Base-by-base conservation (phyloP, 768 basidiomycete species). In the Termitomyces sp. region DNA sequence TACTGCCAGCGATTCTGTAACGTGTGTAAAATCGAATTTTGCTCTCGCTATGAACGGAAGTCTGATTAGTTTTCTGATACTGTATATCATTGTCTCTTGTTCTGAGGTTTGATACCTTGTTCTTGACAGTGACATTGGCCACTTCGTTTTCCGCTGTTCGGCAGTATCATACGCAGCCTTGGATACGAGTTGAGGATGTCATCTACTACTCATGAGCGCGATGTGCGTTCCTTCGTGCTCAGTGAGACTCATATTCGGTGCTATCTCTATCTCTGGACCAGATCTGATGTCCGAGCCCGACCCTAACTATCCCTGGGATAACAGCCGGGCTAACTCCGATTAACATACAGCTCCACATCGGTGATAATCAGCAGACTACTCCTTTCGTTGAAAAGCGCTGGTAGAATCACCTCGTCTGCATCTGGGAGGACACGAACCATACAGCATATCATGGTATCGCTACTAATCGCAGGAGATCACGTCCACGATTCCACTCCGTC, bases 361-460 rank as follows among this genome's bases (percentile, higher is more conserved):
- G 57, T 67, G 17, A 65, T 69, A 64, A 59, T 67, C 61, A 69
- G 64, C 38, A 50, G 66, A 15, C 47, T 67, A 45, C 66, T 67
- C 48, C 61, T 67, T 4, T 67, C 66, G 12, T 32, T 69, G 48
- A 67, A 68, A 56, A 34, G 63, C 36, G 63, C 62, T 12, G 68
- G 66, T 20, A 43, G 50, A 60, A 0, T 17, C 48, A 5, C 11
- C 15, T 38, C 29, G 25, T 5, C 14, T 55, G 38, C 25, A 51
- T 51, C 32, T 52, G 29, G 54, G 58, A 12, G 25, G 25, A 25
- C 25, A 25, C 25, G 25, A 25, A 25, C 25, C 25, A 25, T 25
- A 25, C 25, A 25, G 25, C 25, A 1, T 25, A 25, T 25, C 25
- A 25, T 25, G 25, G 25, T 25, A 25, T 25, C 25, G 25, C 25